Evolutionary conservation across 1,284 basidiomycete genomes (phyloP), one percentile per base, ranked within the genome.

Genomic region (Ustilago curta): DNA sequence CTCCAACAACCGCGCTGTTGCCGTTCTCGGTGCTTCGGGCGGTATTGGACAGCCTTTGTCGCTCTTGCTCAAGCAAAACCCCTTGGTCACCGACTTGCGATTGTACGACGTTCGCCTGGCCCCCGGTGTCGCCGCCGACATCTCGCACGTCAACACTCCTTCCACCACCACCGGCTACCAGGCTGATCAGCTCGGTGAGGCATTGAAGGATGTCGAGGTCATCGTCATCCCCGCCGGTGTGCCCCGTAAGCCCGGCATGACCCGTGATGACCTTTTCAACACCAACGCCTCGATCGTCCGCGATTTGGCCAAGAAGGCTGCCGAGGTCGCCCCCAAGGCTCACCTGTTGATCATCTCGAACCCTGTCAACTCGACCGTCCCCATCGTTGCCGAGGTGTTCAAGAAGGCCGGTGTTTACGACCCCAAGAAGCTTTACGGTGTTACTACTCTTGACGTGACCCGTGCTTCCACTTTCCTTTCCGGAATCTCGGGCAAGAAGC

Each of bases 181-280:
- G 56, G 83, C 85, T 32, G 88, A 84, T 53, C 90, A 94, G 85
- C 90, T 97, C 82, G 92, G 93, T 85, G 89, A 91, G 80, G 93
- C 94, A 23, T 89, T 97, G 66, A 90, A 92, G 72, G 93, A 91
- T 79, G 91, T 90, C 75, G 88, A 95, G 87, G 91, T 99, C 76
- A 91, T 99, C 78, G 92, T 99, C 80, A 97, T 98, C 86, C 97
- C 97, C 70, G 96, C 96, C 86, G 97, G 96, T 80, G 84, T 86
- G 39, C 86, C 86, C 57, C 84, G 86, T 70, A 86, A 86, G 82
- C 86, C 80, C 67, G 86, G 83, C 32, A 94, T 94, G 94, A 94
- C 92, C 87, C 94, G 97, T 88, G 96, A 99, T 86, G 96, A 99
- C 86, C 93, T 99, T 73, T 99, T 99, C 91, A 96, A 95, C 88